Evolutionary conservation across 2,329 filamentous ascomycete species (phyloP).

Genomic region (Pestalotiopsis sp.): DNA sequence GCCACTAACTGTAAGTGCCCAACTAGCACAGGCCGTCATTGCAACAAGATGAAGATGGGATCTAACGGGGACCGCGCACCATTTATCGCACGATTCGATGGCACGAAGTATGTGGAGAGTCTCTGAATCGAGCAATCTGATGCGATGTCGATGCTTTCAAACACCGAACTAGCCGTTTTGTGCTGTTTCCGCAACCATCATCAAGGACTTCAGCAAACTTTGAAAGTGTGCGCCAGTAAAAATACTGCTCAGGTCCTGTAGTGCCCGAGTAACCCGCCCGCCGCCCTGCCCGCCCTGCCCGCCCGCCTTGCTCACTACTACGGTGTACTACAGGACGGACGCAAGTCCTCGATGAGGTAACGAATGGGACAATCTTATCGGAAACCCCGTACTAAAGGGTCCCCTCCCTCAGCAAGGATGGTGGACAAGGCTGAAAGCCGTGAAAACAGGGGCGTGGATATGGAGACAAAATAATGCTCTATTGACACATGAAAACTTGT

Average conservation of each 20-base stretch:
- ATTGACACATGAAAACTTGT: not conserved
- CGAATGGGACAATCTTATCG: not conserved
- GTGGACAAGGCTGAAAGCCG: not conserved
- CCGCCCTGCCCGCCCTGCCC: no score
- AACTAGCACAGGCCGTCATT: not conserved
- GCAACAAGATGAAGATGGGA: not conserved
- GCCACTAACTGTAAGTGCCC: not conserved
- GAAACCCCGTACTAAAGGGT: not conserved
- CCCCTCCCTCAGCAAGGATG: not conserved
- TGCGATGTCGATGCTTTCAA: not conserved
- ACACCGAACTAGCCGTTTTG: not conserved
- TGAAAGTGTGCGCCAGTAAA: not conserved
- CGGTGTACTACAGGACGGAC: not conserved
- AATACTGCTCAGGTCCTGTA: not conserved
- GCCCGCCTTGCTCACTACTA: not conserved
- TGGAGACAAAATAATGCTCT: not conserved
- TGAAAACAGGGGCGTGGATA: not conserved
- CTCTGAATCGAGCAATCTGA: slow-evolving; percentile 4
- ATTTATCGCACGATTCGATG: not conserved
- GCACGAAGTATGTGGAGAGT: not conserved
- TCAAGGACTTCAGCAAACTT: not conserved
- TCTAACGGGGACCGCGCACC: not conserved
- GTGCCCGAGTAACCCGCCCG: not conserved
- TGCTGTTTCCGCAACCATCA: not conserved
- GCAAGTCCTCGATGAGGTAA: not conserved